These are phyloP conservation scores for Nannizzia gypsea DNA, from an alignment of 2,329 filamentous ascomycete species.

Conservation along the genomic window DNA sequence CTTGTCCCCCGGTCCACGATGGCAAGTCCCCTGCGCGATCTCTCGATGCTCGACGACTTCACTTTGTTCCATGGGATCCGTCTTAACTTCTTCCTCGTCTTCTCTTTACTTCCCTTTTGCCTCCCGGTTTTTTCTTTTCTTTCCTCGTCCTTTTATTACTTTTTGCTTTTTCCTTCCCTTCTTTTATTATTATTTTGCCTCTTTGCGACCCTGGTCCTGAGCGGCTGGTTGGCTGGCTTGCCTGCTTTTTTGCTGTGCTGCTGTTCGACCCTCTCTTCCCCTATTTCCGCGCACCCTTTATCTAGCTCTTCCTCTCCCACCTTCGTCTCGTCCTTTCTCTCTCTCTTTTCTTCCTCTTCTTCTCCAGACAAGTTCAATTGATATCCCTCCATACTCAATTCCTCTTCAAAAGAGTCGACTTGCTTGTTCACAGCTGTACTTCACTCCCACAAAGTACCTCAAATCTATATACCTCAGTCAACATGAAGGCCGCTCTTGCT, in stretches of 20 bases:
- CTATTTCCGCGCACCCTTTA: neutral
- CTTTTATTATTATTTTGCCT: neutral
- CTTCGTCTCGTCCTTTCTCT: slow-evolving; percentile 4
- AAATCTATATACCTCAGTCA: slow-evolving; percentile 6
- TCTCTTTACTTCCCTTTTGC: neutral
- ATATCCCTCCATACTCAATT: neutral
- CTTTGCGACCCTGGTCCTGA: too few species aligned
- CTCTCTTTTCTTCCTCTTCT: neutral
- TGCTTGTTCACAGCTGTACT: too few species aligned
- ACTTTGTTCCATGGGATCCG: too few species aligned
- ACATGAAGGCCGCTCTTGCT: slow-evolving; percentile 20
- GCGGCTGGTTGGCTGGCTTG: too few species aligned
- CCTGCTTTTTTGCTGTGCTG: neutral
- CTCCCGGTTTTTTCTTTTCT: neutral
- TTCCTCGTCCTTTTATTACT: neutral
- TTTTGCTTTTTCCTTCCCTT: neutral
- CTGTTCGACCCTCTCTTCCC: neutral
- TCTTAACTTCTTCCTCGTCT: too few species aligned
- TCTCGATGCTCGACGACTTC: neutral
- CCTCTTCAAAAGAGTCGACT: neutral
- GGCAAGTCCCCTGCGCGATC: too few species aligned
- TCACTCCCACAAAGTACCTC: neutral
- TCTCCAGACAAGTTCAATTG: neutral
- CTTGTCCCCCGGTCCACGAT: too few species aligned
- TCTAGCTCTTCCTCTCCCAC: neutral